Conservation (phyloP, 139 green algal species). For the Volvox africanus region DNA sequence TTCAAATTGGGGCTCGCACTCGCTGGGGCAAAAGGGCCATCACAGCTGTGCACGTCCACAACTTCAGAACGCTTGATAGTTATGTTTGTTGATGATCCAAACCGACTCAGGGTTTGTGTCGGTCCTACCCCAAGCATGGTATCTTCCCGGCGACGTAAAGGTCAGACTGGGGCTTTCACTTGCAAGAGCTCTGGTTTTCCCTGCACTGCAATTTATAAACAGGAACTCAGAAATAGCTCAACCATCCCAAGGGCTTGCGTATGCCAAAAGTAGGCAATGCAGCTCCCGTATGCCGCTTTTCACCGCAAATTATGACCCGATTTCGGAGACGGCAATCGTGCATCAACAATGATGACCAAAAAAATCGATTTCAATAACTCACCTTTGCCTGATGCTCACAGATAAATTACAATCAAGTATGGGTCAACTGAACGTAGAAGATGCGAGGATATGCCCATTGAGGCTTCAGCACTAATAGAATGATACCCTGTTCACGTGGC, state of each 20-base stretch:
- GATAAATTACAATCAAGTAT: not conserved
- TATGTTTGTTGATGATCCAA: not conserved
- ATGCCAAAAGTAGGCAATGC: not conserved
- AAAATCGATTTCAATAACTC: not conserved
- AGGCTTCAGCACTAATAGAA: not conserved
- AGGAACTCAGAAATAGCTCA: not conserved
- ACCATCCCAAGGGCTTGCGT: not conserved
- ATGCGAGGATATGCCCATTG: not conserved
- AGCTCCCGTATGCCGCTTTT: not conserved
- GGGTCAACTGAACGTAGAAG: not conserved
- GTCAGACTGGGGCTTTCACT: constrained; percentile 2
- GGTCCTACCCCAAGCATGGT: constrained; percentile 9
- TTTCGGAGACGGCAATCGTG: not conserved
- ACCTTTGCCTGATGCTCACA: not conserved
- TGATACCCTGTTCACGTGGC: not conserved
- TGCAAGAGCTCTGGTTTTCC: not conserved
- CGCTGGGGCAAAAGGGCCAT: not conserved
- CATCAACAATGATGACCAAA: too few relatives aligned
- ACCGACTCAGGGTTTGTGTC: not conserved
- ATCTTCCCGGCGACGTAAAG: not conserved
- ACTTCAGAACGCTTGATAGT: not conserved
- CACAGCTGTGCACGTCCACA: not conserved
- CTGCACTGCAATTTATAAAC: not conserved
- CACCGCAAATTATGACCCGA: not conserved
- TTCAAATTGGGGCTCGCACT: not conserved